Conservation (phyloP, 1,284 basidiomycete genomes). For the Boletus hoseneyae region DNA sequence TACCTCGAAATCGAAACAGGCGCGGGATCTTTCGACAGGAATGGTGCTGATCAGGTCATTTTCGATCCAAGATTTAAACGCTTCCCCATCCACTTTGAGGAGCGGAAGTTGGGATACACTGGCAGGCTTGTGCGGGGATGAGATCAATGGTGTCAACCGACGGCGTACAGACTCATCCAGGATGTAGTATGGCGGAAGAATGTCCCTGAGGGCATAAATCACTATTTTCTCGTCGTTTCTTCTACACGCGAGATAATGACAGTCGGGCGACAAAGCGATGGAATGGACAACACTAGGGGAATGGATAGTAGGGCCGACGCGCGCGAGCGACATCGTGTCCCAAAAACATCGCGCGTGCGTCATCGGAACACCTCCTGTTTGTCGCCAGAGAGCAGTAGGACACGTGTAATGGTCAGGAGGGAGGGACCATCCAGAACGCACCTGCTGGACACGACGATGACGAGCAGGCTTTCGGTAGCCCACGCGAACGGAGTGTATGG, state of each 20-base stretch:
- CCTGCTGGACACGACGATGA: conserved; percentile 2
- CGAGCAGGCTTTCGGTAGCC: not conserved
- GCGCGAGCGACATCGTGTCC: not conserved
- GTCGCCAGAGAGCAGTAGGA: conserved; percentile 1
- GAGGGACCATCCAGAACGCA: conserved; percentile 3
- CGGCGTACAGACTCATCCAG: conserved; percentile 9
- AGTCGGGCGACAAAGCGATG: not conserved
- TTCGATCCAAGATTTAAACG: conserved; percentile 9
- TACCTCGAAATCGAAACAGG: not conserved
- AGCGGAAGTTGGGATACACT: conserved; percentile 8
- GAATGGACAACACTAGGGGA: not conserved
- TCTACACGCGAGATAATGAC: conserved; percentile 11
- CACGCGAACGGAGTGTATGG: conserved; percentile 3
- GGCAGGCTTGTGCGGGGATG: conserved; percentile 1
- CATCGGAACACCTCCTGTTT: conserved; percentile 7
- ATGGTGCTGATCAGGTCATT: not conserved
- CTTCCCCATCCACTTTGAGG: not conserved
- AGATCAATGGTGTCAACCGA: too few species aligned
- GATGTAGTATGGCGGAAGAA: conserved; percentile 7
- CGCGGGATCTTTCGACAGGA: not conserved
- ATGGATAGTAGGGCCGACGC: not conserved
- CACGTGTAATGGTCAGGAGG: not conserved
- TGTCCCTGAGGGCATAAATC: conserved; percentile 8
- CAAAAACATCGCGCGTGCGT: not conserved
- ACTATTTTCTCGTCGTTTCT: conserved; percentile 8